Percentiles rank a stretch among this genome's conserved stretches.
phyloP scores from a whole-genome alignment of 305 asterid genomes.

The Andrographis paniculata region DNA sequence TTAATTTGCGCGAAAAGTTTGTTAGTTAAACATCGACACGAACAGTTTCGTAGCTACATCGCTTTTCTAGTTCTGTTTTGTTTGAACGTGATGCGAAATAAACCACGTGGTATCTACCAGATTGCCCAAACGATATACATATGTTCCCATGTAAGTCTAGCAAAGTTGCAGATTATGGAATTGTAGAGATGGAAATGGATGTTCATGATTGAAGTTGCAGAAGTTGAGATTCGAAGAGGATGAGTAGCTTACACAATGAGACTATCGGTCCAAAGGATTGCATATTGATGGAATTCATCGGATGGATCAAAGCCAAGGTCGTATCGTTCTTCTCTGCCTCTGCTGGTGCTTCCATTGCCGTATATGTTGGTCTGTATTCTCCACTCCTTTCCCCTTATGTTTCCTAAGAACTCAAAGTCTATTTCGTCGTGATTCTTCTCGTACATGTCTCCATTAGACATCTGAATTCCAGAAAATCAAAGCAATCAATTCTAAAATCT shows the following conservation, averaged over 20 bases:
- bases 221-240: too few species aligned
- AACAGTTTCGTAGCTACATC: too few species aligned
- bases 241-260: slow-evolving; percentile 48
- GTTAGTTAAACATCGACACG: too few species aligned
- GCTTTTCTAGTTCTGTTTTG: too few species aligned
- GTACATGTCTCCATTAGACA: slow-evolving; percentile 70
- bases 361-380: slow-evolving; percentile 77
- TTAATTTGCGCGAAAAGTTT: too few species aligned
- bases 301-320: slow-evolving; percentile 86
- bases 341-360: slow-evolving; percentile 79
- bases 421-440: slow-evolving; percentile 84
- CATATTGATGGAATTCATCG: slow-evolving; percentile 66
- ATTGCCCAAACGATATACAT: too few species aligned
- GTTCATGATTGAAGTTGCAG: too few species aligned
- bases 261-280: slow-evolving; percentile 61
- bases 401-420: slow-evolving; percentile 82
- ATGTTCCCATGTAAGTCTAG: too few species aligned
- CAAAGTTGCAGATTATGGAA: too few species aligned
- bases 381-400: slow-evolving; percentile 79
- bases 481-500: not conserved
- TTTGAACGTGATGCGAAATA: too few species aligned
- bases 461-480: slow-evolving; percentile 26
- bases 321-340: slow-evolving; percentile 80
- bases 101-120: too few species aligned
- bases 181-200: too few species aligned